Conservation (phyloP, 768 basidiomycete species). For the Pleurotus eryngii region DNA sequence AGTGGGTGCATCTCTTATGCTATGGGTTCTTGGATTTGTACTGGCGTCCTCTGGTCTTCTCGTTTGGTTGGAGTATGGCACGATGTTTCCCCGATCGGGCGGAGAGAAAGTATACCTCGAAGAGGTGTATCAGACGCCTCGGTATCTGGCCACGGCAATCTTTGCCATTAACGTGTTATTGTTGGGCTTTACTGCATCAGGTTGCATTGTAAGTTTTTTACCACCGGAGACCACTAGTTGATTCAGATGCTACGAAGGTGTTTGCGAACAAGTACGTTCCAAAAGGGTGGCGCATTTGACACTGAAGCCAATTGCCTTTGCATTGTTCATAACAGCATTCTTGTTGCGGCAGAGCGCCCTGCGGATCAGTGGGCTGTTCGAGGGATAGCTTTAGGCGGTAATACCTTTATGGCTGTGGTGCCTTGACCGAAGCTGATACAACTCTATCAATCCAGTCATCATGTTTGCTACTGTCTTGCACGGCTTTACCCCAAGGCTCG, state of each 20-base stretch:
- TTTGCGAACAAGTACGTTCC: constrained; percentile 27
- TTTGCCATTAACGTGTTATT: constrained; percentile 48
- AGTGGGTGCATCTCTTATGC: constrained; percentile 59
- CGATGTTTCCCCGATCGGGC: constrained; percentile 60
- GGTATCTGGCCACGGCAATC: constrained; percentile 43
- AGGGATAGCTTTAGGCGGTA: constrained; percentile 57
- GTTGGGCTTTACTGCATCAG: constrained; percentile 30
- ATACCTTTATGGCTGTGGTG: constrained; percentile 2
- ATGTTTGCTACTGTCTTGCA: constrained; percentile 48
- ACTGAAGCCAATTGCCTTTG: not conserved
- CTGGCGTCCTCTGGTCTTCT: constrained; percentile 59
- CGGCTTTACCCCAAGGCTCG: constrained; percentile 45
- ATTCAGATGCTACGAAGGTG: constrained; percentile 15
- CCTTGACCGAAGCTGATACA: not conserved
- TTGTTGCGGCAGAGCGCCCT: constrained; percentile 38
- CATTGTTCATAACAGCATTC: constrained; percentile 35
- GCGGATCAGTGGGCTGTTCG: constrained; percentile 48
- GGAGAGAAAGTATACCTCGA: constrained; percentile 66
- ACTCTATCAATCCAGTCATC: constrained; percentile 34
- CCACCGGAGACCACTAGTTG: constrained; percentile 7
- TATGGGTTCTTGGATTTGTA: constrained; percentile 62
- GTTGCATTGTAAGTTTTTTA: constrained; percentile 40
- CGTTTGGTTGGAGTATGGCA: constrained; percentile 62
- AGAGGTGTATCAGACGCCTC: constrained; percentile 46
- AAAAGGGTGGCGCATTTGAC: too few relatives aligned